Base-by-base conservation (phyloP, 768 basidiomycete genomes). In the Phaeolepiota aurea region DNA sequence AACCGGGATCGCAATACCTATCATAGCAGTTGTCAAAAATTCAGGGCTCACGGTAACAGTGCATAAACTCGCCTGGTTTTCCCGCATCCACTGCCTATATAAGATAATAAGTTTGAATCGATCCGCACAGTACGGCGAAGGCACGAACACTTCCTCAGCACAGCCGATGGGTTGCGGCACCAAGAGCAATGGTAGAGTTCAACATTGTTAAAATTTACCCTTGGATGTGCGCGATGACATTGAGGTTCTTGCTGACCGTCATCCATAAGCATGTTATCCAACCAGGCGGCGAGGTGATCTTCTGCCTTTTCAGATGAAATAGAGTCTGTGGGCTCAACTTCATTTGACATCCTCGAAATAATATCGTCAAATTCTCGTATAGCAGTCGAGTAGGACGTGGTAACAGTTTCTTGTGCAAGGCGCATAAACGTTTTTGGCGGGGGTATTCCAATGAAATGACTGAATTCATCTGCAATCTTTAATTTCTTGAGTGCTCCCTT, bases 131-230 rank as follows among this genome's bases (percentile, higher is more conserved):
- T 13, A 38, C 3, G 20, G 57, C 52, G 45, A 2, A 12, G 11
- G 14, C 10, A 44, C 51, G 9, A 18, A 53, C 77, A 79, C 53
- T 74, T 79, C 46, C 66, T 65, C 35, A 79, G 53, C 4, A 65
- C 64, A 0, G 75, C 77, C 37, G 74, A 80, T 4, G 79, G 78
- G 43, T 80, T 82, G 4, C 71, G 65, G 45, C 81, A 82, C 67
- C 71, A 77, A 18, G 78, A 77, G 49, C 82, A 84, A 18, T 68
- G 58, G 55, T 77, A 82, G 31, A 84, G 56, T 25, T 56, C 65
- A 5, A 78, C 71, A 14, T 61, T 58, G 34, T 77, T 74, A 14
- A 56, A 53, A 43, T 65, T 72, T 48, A 77, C 62, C 48, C 63
- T 69, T 10, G 72, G 66, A 38, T 71, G 66, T 10, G 61, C 56